Percentiles rank a stretch among this genome's conserved stretches.
phyloP scores from a whole-genome alignment of 345 rosid genomes.

The Aquilaria sinensis region DNA sequence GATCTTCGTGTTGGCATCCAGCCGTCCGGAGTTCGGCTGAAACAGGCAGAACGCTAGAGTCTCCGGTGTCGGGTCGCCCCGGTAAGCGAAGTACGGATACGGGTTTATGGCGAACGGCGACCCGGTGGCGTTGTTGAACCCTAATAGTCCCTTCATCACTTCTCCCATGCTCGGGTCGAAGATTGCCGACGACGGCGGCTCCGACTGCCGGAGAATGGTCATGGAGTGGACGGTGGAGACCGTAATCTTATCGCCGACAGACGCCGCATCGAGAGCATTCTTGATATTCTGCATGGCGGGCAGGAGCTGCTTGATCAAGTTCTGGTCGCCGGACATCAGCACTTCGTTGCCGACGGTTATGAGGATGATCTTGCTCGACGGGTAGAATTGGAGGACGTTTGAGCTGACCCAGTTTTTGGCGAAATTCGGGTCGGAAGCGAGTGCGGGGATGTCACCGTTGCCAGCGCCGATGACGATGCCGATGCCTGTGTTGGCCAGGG shows the following conservation, averaged over 20 bases:
- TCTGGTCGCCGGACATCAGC: constrained; percentile 35
- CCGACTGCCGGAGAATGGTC: constrained; percentile 54
- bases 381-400: constrained; percentile 68
- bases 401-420: constrained; percentile 62
- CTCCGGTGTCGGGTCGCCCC: constrained; percentile 66
- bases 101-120: constrained; percentile 83
- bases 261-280: constrained; percentile 51
- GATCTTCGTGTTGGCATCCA: constrained; percentile 56
- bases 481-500: constrained; percentile 70
- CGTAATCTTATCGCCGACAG: constrained; percentile 63
- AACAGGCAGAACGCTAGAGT: constrained; percentile 76
- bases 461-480: constrained; percentile 66
- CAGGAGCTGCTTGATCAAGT: constrained; percentile 51
- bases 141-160: constrained; percentile 56
- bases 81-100: constrained; percentile 82
- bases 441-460: constrained; percentile 67
- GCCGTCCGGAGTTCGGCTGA: constrained; percentile 72
- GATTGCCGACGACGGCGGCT: constrained; percentile 71
- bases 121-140: constrained; percentile 56
- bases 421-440: constrained; percentile 61
- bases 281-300: constrained; percentile 84
- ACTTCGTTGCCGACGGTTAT: constrained; percentile 80
- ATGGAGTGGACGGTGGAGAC: constrained; percentile 82
- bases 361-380: constrained; percentile 73
- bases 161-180: constrained; percentile 48